A percentile compares a stretch with the other conserved stretches of the same genome.
Conservation (phyloP, 352 stramenopile species). For the Elongisporangium anandrum region DNA sequence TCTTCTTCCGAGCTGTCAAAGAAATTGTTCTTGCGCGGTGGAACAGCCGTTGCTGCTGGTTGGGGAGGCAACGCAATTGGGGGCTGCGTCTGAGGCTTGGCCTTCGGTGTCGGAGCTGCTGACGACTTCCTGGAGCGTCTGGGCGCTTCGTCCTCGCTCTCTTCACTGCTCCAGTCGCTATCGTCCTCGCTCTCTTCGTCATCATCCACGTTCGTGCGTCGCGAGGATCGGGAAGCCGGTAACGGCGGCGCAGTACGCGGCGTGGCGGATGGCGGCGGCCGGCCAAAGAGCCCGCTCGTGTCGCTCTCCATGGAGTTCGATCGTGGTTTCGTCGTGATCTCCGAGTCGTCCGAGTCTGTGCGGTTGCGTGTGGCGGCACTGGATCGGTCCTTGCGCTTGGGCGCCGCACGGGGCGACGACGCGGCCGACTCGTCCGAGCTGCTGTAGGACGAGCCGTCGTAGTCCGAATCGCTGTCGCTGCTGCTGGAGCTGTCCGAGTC, state of each 20-base stretch:
- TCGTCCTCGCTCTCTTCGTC: conserved; percentile 37
- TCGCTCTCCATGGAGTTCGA: conserved; percentile 49
- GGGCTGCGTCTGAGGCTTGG: conserved; percentile 4
- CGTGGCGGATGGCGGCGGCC: conserved; percentile 16
- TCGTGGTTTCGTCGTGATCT: conserved; percentile 15
- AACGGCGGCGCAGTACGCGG: conserved; percentile 10
- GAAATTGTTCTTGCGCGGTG: conserved; percentile 34
- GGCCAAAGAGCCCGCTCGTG: conserved; percentile 53
- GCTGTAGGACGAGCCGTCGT: conserved; percentile 56
- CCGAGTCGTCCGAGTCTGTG: conserved; percentile 39
- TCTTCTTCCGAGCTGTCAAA: conserved; percentile 56
- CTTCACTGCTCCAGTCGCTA: conserved; percentile 51
- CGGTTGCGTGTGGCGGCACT: conserved; percentile 8
- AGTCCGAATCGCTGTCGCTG: conserved; percentile 54
- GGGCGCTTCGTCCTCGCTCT: conserved; percentile 20
- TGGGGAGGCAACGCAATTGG: neutral
- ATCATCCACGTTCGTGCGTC: conserved; percentile 29
- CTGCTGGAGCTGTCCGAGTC: conserved; percentile 31
- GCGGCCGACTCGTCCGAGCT: conserved; percentile 57
- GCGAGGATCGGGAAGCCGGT: conserved; percentile 11
- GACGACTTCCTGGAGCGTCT: conserved; percentile 12
- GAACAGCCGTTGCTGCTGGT: conserved; percentile 16
- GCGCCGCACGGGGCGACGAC: conserved; percentile 4
- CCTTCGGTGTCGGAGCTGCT: conserved; percentile 7
- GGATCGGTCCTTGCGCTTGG: neutral